phyloP scores from a whole-genome alignment of 83 land plant genomes.

The Diphasiastrum complanatum region DNA sequence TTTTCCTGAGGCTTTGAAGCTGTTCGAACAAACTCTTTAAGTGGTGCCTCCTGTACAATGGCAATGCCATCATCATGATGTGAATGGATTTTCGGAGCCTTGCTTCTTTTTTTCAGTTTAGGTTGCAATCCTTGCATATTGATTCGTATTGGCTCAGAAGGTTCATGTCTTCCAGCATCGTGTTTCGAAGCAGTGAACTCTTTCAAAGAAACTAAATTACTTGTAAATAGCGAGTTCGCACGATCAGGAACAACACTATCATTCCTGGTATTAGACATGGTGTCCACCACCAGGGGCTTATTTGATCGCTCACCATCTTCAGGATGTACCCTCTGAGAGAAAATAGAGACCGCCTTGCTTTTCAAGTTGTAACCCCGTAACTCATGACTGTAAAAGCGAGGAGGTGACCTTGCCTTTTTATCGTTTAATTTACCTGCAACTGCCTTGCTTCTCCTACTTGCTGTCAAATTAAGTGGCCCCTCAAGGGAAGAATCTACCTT shows the following conservation, averaged over 20 bases:
- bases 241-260: background rate
- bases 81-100: no score
- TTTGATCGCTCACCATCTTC: background rate
- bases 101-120: no score
- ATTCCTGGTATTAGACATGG: background rate
- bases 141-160: background rate
- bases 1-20: conserved; percentile 54
- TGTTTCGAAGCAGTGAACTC: background rate
- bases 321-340: conserved; percentile 3
- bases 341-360: conserved; percentile 4
- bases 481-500: conserved; percentile 53
- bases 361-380: background rate
- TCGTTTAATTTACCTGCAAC: conserved; percentile 26
- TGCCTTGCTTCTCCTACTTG: conserved; percentile 33
- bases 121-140: background rate
- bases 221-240: conserved; percentile 21
- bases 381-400: conserved; percentile 49
- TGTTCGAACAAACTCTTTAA: conserved; percentile 21
- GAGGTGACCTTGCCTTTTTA: conserved; percentile 25
- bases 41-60: background rate
- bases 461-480: conserved; percentile 30
- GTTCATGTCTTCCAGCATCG: background rate
- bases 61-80: no score
- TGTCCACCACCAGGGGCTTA: background rate
- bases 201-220: conserved; percentile 27